Evolutionary conservation across 495 filamentous ascomycete genomes (phyloP).

Genomic region (Daldinia vernicosa): DNA sequence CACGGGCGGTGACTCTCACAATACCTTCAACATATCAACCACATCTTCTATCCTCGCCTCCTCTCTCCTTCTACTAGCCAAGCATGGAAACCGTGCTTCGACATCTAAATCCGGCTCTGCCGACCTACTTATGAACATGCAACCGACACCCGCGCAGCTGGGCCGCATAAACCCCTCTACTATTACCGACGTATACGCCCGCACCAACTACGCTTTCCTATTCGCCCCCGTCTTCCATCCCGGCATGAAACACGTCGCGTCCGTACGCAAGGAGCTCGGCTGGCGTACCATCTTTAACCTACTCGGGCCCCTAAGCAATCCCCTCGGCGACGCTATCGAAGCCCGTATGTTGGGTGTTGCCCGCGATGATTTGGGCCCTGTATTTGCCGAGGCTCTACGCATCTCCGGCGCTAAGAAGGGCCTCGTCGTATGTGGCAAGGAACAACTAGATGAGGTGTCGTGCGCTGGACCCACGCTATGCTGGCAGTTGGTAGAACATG

Average conservation of each 20-base stretch:
- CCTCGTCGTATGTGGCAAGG: conserved; percentile 90
- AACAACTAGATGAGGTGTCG: conserved; percentile 94
- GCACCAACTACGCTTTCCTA: conserved; percentile 91
- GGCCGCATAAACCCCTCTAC: conserved; percentile 73
- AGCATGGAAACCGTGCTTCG: conserved; percentile 96
- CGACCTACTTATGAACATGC: conserved; percentile 80
- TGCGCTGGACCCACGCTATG: conserved; percentile 87
- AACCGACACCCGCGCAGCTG: conserved; percentile 75
- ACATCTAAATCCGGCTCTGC: conserved; percentile 96
- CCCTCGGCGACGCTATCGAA: conserved; percentile 78
- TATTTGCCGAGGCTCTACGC: conserved; percentile 85
- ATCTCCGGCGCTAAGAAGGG: conserved; percentile 82
- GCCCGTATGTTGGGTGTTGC: conserved; percentile 92
- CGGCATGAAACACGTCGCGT: conserved; percentile 85
- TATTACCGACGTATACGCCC: conserved; percentile 72
- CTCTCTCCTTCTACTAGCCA: conserved; percentile 80
- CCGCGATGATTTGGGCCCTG: conserved; percentile 80
- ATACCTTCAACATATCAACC: conserved; percentile 97
- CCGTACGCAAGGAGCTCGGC: conserved; percentile 82
- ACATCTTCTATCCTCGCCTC: conserved; percentile 93
- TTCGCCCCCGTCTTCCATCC: conserved; percentile 97
- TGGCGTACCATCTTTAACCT: conserved; percentile 97
- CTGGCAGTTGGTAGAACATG: conserved; percentile 75
- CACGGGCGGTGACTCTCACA: conserved; percentile 94
- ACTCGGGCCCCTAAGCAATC: conserved; percentile 90